These are phyloP conservation scores for Volvox reticuliferus DNA, from an alignment of 139 green algal species.

Conservation along the genomic window DNA sequence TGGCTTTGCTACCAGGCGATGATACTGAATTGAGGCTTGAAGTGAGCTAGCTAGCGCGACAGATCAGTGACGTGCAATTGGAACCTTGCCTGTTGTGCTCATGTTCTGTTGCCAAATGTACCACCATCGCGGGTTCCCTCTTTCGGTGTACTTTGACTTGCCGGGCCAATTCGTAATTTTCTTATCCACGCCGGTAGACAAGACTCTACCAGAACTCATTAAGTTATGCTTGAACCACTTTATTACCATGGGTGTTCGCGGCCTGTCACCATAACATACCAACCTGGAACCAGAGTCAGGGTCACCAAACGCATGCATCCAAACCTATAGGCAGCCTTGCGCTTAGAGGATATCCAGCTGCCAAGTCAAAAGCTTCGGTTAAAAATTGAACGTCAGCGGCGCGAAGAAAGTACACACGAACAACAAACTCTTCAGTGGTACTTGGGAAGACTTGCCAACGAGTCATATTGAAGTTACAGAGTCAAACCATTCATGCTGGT, in stretches of 20 bases:
- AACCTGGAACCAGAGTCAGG: not conserved
- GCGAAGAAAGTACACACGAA: not conserved
- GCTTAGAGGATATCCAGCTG: not conserved
- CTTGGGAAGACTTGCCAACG: not conserved
- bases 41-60: not conserved
- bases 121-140: not conserved
- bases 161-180: not conserved
- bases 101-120: not conserved
- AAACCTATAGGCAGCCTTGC: too few relatives aligned
- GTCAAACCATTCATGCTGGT: constrained; percentile 11
- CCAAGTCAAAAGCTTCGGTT: not conserved
- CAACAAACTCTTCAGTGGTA: not conserved
- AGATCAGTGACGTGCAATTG: not conserved
- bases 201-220: not conserved
- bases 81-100: not conserved
- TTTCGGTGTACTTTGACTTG: not conserved
- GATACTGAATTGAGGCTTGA: not conserved
- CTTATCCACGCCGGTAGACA: not conserved
- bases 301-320: not conserved
- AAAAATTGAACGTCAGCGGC: not conserved
- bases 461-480: constrained; percentile 18
- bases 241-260: not conserved
- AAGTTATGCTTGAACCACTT: not conserved
- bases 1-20: constrained; percentile 40
- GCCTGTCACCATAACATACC: not conserved